These are phyloP conservation scores for Chytriomyces sp. DNA, from an alignment of 192 early-diverging fungal genomes.

Conservation along the genomic window DNA sequence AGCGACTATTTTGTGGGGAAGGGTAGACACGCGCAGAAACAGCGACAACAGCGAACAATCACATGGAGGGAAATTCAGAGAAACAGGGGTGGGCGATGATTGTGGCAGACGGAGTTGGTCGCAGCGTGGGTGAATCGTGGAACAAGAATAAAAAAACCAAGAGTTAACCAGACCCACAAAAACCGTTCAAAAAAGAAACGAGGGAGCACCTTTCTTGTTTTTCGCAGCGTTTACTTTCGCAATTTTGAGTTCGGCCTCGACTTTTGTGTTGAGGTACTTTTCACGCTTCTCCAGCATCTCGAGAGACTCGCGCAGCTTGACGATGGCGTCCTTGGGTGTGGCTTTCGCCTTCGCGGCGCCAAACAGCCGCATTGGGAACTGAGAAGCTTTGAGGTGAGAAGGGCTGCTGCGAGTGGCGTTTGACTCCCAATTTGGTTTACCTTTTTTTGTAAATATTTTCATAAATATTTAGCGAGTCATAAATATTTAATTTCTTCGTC, in stretches of 20 bases:
- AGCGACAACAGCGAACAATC: not conserved
- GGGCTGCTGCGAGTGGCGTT: not conserved
- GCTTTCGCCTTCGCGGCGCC: slow-evolving; percentile 52
- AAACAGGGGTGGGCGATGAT: too few relatives aligned
- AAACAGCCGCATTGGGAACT: slow-evolving; percentile 56
- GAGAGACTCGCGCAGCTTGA: slow-evolving; percentile 85
- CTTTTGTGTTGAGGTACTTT: slow-evolving; percentile 81
- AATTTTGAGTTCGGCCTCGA: slow-evolving; percentile 82
- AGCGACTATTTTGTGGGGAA: slow-evolving; percentile 60
- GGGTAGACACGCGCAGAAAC: not conserved
- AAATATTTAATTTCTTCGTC: too few relatives aligned
- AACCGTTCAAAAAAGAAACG: not conserved
- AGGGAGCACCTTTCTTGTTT: slow-evolving; percentile 81
- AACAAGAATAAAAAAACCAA: too few relatives aligned
- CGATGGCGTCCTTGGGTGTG: slow-evolving; percentile 93
- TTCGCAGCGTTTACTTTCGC: slow-evolving; percentile 90
- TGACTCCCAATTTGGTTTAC: too few relatives aligned
- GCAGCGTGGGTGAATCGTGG: not conserved
- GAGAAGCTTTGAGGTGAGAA: not conserved
- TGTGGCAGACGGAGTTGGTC: not conserved
- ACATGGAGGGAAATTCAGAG: too few relatives aligned
- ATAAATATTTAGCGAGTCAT: too few relatives aligned
- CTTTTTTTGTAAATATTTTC: too few relatives aligned
- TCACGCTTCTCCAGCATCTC: slow-evolving; percentile 96
- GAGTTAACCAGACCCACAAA: too few relatives aligned